Conservation (phyloP, 495 filamentous ascomycete genomes). For the Aspergillus ostianus region DNA sequence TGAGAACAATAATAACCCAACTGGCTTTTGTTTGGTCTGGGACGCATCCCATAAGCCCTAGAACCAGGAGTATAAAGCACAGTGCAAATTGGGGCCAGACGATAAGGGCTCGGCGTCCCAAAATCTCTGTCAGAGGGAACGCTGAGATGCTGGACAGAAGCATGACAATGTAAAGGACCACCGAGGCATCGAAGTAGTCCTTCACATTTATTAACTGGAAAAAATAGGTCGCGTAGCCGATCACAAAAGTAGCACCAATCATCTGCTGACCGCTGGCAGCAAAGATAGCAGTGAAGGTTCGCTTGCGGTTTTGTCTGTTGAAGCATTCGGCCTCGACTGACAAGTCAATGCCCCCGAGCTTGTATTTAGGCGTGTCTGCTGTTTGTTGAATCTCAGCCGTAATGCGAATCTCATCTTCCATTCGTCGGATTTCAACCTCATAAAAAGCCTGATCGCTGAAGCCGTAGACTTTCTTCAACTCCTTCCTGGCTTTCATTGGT, state of each 20-base stretch:
- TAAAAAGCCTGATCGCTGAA: slow-evolving; percentile 20
- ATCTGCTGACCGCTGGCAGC: slow-evolving; percentile 20
- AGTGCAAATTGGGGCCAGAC: slow-evolving; percentile 19
- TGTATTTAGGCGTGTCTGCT: neutral
- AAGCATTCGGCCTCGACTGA: slow-evolving; percentile 21
- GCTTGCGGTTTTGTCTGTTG: slow-evolving; percentile 18
- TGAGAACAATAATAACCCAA: slow-evolving; percentile 24
- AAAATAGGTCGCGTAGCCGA: slow-evolving; percentile 27
- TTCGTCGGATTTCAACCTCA: slow-evolving; percentile 12
- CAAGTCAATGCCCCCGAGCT: slow-evolving; percentile 14
- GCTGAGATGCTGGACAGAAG: slow-evolving; percentile 19
- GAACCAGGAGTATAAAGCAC: slow-evolving; percentile 19
- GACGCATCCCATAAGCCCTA: slow-evolving; percentile 22
- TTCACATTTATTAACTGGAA: slow-evolving; percentile 22
- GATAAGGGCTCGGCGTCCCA: slow-evolving; percentile 24
- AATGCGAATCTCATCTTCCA: slow-evolving; percentile 13
- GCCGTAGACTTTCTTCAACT: slow-evolving; percentile 17
- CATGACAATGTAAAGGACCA: slow-evolving; percentile 22
- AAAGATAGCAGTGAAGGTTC: slow-evolving; percentile 23
- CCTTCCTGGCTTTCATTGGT: slow-evolving; percentile 4
- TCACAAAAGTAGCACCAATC: slow-evolving; percentile 27
- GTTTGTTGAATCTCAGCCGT: slow-evolving; percentile 5
- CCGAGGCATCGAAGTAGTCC: slow-evolving; percentile 22
- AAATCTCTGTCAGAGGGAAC: slow-evolving; percentile 22
- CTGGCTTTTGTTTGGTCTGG: slow-evolving; percentile 16